A percentile compares a stretch with the other conserved stretches of the same genome.
Conservation (phyloP, 75 land plant genomes). For the Gnetum montanum region DNA sequence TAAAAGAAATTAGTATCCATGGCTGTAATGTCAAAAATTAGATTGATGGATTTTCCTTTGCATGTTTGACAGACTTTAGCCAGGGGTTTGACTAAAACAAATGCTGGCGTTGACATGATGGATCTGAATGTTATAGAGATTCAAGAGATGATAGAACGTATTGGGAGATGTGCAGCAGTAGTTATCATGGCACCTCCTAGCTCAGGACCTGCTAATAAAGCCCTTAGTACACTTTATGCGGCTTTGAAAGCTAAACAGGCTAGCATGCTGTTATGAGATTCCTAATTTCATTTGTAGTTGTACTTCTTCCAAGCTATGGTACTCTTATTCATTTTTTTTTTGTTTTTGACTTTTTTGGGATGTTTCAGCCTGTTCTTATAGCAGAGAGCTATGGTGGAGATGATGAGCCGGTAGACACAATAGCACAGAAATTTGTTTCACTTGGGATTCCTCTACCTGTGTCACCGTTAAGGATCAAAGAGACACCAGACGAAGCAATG, state of each 20-base stretch:
- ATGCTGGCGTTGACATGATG: conserved; percentile 38
- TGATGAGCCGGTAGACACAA: conserved; percentile 48
- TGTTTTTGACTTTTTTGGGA: too few relatives aligned
- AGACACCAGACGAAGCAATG: conserved; percentile 39
- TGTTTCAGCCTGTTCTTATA: conserved; percentile 30
- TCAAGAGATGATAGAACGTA: conserved; percentile 37
- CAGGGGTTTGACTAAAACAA: conserved; percentile 43
- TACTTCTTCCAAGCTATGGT: too few relatives aligned
- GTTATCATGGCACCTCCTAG: conserved; percentile 47
- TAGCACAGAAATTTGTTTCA: conserved; percentile 26
- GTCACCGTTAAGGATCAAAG: conserved; percentile 39
- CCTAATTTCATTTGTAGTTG: too few relatives aligned
- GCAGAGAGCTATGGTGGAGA: conserved; percentile 61
- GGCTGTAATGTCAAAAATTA: too few relatives aligned
- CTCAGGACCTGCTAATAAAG: conserved; percentile 32
- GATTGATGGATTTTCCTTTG: too few relatives aligned
- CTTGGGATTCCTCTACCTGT: conserved; percentile 23
- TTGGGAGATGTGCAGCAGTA: conserved; percentile 30
- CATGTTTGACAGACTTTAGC: conserved; percentile 28
- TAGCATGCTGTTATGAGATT: conserved; percentile 4
- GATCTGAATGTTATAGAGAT: conserved; percentile 31
- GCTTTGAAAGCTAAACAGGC: conserved; percentile 39
- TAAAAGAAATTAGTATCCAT: too few relatives aligned
- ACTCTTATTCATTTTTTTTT: too few relatives aligned
- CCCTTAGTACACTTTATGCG: conserved; percentile 30